Base-by-base conservation (phyloP, 1,284 basidiomycete genomes). In the Ceratobasidium sp. region DNA sequence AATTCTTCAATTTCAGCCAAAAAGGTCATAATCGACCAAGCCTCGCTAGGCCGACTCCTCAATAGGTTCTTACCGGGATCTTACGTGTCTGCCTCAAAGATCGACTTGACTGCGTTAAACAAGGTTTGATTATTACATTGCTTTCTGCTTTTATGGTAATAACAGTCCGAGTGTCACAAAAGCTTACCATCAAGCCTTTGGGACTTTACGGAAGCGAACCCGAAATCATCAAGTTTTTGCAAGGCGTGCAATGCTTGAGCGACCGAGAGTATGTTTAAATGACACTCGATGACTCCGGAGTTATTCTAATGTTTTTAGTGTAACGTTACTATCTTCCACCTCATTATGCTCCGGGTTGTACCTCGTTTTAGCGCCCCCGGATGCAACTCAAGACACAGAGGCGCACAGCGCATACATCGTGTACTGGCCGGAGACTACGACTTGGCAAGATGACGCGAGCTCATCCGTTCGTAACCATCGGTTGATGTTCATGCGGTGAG, bases 201-300 rank as follows among this genome's bases (percentile, higher is more conserved):
- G 91, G 91, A 0, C 77, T 91, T 1, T 92, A 91, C 73, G 91
- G 91, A 1, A 88, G 87, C 82, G 88, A 87, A 80, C 80, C 83
- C 0, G 86, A 88, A 78, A 88, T 92, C 9, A 85, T 88, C 5
- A 82, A 85, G 10, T 88, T 90, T 77, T 80, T 92, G 15, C 40
- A 44, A 23, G 49, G 18, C 20, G 20, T 68, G 7, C 23, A 26
- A 39, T 64, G 46, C 28, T 26, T 79, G 42, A 72, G 28, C 49
- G 58, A 42, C 10, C 23, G 67, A 76, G 79, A 5, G 61, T 51
- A 73, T 40, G 81, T 33, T 84, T 46, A 44, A 40, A 7, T 0
- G 33, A 1, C 39, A 2, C 40, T 10, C 26, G 40, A 15, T 23
- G 4, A 23, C 61, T 33, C 15, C 3, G 10, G 15, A 20, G 20